Evolutionary conservation across 2,329 filamentous ascomycete species (phyloP).

Genomic region (Sporothrix brunneoviolacea): DNA sequence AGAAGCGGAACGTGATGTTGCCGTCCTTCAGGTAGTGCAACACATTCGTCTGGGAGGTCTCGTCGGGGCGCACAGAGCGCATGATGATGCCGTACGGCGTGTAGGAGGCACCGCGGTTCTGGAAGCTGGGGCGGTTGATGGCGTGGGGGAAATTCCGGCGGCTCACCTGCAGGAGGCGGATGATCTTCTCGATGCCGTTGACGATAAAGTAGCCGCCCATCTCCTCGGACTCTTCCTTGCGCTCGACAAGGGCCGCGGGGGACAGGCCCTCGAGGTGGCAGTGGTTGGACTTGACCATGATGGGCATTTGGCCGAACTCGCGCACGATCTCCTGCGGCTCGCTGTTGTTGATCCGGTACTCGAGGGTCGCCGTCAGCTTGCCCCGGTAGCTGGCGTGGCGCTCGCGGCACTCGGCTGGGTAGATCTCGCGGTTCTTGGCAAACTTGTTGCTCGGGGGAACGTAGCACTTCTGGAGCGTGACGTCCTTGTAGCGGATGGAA

Average conservation of each 20-base stretch:
- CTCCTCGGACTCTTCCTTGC: slow-evolving; percentile 94
- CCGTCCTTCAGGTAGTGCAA: slow-evolving; percentile 93
- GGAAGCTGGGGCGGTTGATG: slow-evolving; percentile 84
- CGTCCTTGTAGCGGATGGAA: slow-evolving; percentile 69
- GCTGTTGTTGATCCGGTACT: slow-evolving; percentile 81
- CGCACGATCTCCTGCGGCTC: slow-evolving; percentile 75
- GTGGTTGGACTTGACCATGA: slow-evolving; percentile 90
- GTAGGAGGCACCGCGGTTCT: slow-evolving; percentile 78
- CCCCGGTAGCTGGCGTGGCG: slow-evolving; percentile 87
- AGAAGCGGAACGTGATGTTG: slow-evolving; percentile 95
- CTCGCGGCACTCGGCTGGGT: slow-evolving; percentile 90
- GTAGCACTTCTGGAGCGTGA: slow-evolving; percentile 75
- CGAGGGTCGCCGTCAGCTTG: slow-evolving; percentile 72
- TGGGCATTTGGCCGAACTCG: slow-evolving; percentile 81
- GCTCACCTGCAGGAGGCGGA: slow-evolving; percentile 84
- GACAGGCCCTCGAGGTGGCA: slow-evolving; percentile 86
- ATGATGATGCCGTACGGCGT: slow-evolving; percentile 87
- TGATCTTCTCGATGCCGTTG: slow-evolving; percentile 95
- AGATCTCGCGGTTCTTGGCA: slow-evolving; percentile 74
- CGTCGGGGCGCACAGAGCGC: slow-evolving; percentile 88
- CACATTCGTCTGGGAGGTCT: slow-evolving; percentile 95
- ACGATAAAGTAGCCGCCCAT: slow-evolving; percentile 95
- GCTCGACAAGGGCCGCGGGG: slow-evolving; percentile 72
- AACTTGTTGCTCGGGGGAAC: slow-evolving; percentile 79
- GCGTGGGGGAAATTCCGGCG: slow-evolving; percentile 93